A percentile compares a stretch with the other conserved stretches of the same genome.
phyloP scores from a whole-genome alignment of 2,329 filamentous ascomycete species.

The Ceratocystis eucalypticola region DNA sequence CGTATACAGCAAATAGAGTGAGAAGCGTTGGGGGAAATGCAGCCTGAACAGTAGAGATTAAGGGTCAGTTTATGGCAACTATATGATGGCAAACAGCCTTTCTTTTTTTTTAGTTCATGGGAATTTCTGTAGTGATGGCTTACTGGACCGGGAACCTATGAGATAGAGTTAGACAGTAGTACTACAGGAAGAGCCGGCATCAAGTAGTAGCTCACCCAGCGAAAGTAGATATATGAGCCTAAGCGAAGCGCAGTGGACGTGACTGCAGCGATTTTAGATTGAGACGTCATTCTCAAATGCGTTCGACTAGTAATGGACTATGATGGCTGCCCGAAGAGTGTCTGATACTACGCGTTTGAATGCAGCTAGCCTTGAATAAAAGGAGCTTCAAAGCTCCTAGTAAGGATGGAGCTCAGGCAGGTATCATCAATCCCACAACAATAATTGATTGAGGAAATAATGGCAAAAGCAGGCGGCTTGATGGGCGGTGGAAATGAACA shows the following conservation, averaged over 20 bases:
- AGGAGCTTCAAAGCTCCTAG: background rate
- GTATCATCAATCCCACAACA: background rate
- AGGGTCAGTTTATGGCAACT: background rate
- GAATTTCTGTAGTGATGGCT: constrained; percentile 16
- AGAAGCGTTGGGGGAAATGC: constrained; percentile 30
- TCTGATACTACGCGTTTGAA: background rate
- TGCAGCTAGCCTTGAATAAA: background rate
- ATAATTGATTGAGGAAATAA: background rate
- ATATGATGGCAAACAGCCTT: background rate
- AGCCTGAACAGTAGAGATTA: constrained; percentile 19
- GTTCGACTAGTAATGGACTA: background rate
- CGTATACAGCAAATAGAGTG: constrained; percentile 51
- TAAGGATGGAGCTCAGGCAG: background rate
- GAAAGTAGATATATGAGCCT: constrained; percentile 43
- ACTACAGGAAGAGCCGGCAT: background rate
- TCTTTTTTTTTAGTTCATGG: background rate
- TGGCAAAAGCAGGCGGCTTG: background rate
- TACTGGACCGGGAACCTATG: constrained; percentile 25
- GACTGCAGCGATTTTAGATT: constrained; percentile 24
- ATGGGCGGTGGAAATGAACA: background rate
- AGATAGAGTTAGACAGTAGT: background rate
- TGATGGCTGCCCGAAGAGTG: background rate
- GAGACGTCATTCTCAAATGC: constrained; percentile 6
- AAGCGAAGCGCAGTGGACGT: constrained; percentile 30
- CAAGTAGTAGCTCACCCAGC: constrained; percentile 40